These are phyloP conservation scores for Suhomyces maxii DNA, from an alignment of 1,139 yeast genomes.

Conservation along the genomic window DNA sequence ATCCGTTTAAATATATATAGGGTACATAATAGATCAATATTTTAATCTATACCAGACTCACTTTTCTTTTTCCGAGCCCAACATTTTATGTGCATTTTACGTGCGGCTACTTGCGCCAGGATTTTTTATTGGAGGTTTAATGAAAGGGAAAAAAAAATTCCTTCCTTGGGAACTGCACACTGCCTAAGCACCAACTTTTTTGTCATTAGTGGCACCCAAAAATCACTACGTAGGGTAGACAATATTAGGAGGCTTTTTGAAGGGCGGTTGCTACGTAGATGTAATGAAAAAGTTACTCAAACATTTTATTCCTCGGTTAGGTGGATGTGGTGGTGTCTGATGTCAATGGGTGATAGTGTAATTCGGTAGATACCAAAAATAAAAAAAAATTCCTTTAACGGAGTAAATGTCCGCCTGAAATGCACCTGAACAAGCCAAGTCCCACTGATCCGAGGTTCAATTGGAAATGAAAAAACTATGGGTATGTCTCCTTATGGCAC, in stretches of 20 bases:
- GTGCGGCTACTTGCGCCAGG: conserved; percentile 3
- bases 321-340: too few relatives aligned
- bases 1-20: neutral
- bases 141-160: neutral
- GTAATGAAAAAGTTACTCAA: too few relatives aligned
- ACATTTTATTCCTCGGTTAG: too few relatives aligned
- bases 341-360: too few relatives aligned
- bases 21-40: neutral
- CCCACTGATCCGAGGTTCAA: neutral
- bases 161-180: neutral
- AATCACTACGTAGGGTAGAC: too few relatives aligned
- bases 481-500: too few relatives aligned
- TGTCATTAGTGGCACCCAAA: neutral
- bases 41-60: neutral
- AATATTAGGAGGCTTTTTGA: too few relatives aligned
- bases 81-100: conserved; percentile 9
- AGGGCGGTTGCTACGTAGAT: too few relatives aligned
- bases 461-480: too few relatives aligned
- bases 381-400: neutral
- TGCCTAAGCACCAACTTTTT: neutral
- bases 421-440: neutral
- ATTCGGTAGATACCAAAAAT: neutral
- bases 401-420: neutral
- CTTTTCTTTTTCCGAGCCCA: conserved; percentile 9
- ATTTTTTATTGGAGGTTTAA: neutral